Evolutionary conservation across 2,329 filamentous ascomycete genomes (phyloP).

Genomic region (Aspergillus jensenii): DNA sequence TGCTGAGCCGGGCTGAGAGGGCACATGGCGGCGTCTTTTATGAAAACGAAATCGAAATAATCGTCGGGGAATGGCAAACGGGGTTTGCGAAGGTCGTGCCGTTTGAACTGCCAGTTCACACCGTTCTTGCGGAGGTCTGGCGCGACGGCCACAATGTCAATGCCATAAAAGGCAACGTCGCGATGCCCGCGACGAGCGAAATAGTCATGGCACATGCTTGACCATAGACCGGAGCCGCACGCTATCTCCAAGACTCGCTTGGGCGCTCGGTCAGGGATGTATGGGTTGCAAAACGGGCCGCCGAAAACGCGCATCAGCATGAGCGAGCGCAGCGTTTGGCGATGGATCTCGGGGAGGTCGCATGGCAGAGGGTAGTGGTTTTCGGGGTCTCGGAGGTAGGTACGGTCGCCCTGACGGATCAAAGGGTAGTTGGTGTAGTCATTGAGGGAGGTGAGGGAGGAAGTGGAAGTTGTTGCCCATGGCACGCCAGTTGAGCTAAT

Average conservation of each 20-base stretch:
- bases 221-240: conserved; percentile 89
- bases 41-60: conserved; percentile 84
- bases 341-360: conserved; percentile 82
- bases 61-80: conserved; percentile 77
- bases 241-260: conserved; percentile 79
- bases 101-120: conserved; percentile 84
- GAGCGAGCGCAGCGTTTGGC: conserved; percentile 81
- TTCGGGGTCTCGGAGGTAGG: conserved; percentile 73
- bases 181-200: conserved; percentile 67
- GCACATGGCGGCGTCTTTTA: conserved; percentile 78
- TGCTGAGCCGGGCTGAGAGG: conserved; percentile 58
- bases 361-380: conserved; percentile 81
- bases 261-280: conserved; percentile 66
- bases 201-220: conserved; percentile 79
- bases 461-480: conserved; percentile 35
- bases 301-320: conserved; percentile 80
- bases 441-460: conserved; percentile 35
- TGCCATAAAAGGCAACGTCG: conserved; percentile 73
- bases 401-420: conserved; percentile 72
- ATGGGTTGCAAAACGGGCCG: conserved; percentile 72
- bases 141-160: conserved; percentile 76
- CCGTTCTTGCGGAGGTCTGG: conserved; percentile 66
- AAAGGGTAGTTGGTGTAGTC: conserved; percentile 57
- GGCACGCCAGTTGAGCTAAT: conserved; percentile 29
- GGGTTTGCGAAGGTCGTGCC: conserved; percentile 75